These are phyloP conservation scores for Verticillium alfalfae DNA, from an alignment of 2,329 filamentous ascomycete genomes.

Conservation along the genomic window DNA sequence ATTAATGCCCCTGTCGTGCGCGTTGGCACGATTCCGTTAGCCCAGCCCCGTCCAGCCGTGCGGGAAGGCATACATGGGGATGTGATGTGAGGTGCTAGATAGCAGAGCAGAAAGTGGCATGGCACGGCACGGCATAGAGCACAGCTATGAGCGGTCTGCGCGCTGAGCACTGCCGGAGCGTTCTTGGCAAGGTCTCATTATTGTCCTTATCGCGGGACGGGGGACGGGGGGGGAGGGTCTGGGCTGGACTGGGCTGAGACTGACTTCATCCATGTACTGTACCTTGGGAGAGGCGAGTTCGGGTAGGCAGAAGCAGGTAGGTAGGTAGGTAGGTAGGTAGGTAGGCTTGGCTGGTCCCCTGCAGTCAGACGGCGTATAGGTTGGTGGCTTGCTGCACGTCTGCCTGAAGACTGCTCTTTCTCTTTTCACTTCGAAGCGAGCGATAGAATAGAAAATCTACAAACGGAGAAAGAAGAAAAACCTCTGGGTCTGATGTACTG, in stretches of 20 bases:
- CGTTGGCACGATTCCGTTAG: neutral
- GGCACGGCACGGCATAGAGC: too few species aligned
- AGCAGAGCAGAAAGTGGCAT: too few species aligned
- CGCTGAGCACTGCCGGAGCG: too few species aligned
- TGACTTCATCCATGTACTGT: neutral
- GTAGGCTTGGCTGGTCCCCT: neutral
- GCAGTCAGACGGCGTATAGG: neutral
- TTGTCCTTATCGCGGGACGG: neutral
- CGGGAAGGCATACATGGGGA: too few species aligned
- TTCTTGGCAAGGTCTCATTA: too few species aligned
- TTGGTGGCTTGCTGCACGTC: neutral
- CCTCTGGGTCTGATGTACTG: neutral
- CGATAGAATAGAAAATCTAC: neutral
- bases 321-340: too few species aligned
- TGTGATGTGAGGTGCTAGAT: too few species aligned
- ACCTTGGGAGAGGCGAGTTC: too few species aligned
- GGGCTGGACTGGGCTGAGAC: neutral
- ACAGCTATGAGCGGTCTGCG: neutral
- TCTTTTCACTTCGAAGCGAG: too few species aligned
- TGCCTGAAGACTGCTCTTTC: neutral
- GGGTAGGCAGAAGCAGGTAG: too few species aligned
- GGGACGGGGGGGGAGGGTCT: neutral
- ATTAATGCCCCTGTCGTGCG: neutral
- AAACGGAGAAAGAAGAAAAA: neutral
- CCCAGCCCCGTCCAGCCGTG: neutral